These are phyloP conservation scores for Wickerhamomyces chambardii DNA, from an alignment of 805 yeast species.

Conservation along the genomic window DNA sequence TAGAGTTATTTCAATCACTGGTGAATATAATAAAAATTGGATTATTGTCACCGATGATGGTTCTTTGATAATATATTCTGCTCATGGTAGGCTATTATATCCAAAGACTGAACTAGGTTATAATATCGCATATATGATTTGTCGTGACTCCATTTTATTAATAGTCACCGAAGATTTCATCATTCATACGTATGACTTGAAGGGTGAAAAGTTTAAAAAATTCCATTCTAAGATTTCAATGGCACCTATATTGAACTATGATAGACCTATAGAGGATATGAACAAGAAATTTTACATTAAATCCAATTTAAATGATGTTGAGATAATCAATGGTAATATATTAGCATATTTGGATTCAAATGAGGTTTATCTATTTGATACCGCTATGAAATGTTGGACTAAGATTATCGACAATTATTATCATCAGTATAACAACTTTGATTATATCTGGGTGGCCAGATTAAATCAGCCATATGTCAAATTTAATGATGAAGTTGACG, in stretches of 20 bases:
- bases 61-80: slow-evolving; percentile 33
- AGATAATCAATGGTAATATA: slow-evolving; percentile 28
- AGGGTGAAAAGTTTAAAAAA: slow-evolving; percentile 19
- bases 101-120: slow-evolving; percentile 47
- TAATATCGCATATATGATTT: slow-evolving; percentile 29
- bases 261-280: slow-evolving; percentile 11
- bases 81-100: slow-evolving; percentile 33
- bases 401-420: slow-evolving; percentile 28
- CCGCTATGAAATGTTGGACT: slow-evolving; percentile 35
- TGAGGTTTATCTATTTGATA: slow-evolving; percentile 34
- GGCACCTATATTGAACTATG: slow-evolving; percentile 41
- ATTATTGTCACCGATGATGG: slow-evolving; percentile 54
- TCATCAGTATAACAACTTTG: slow-evolving; percentile 5
- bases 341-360: slow-evolving; percentile 29
- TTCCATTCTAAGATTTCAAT: slow-evolving; percentile 36
- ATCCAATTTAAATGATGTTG: slow-evolving; percentile 20
- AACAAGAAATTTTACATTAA: slow-evolving; percentile 13
- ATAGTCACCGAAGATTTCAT: slow-evolving; percentile 43
- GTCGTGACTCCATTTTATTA: slow-evolving; percentile 24
- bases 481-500: neutral
- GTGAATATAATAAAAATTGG: slow-evolving; percentile 34
- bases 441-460: slow-evolving; percentile 11
- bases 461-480: neutral
- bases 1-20: slow-evolving; percentile 27
- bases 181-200: slow-evolving; percentile 42